phyloP scores from a whole-genome alignment of 73 alveolate species.

The Breviolum minutum region DNA sequence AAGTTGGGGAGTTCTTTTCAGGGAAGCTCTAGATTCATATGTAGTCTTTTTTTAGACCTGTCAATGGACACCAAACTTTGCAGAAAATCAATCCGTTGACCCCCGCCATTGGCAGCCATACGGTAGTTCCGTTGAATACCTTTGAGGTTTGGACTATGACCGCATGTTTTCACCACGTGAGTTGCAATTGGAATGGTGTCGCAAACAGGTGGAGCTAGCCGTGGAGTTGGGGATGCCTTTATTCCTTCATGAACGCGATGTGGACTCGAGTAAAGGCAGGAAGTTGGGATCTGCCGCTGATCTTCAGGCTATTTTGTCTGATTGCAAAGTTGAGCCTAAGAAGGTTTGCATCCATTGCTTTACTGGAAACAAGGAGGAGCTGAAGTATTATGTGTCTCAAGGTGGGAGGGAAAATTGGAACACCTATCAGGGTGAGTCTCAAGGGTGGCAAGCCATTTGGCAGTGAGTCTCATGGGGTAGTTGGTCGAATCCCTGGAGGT shows the following conservation, averaged over 20 bases:
- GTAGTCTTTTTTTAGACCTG: not conserved
- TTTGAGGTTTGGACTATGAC: slow-evolving; percentile 70
- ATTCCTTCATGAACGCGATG: slow-evolving; percentile 93
- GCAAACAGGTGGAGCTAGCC: slow-evolving; percentile 63
- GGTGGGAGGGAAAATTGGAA: not conserved
- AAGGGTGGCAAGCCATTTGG: not conserved
- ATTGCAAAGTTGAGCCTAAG: slow-evolving; percentile 34
- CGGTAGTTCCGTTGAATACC: not conserved
- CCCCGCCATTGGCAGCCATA: not conserved
- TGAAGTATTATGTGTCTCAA: slow-evolving; percentile 8
- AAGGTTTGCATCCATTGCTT: slow-evolving; percentile 87
- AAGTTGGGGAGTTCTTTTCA: not conserved
- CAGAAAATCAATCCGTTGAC: not conserved
- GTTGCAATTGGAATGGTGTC: slow-evolving; percentile 82
- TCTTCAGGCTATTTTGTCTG: slow-evolving; percentile 5
- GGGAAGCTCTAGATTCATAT: not conserved
- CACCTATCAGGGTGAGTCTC: too few relatives aligned
- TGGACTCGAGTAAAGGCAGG: slow-evolving; percentile 48
- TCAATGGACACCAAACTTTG: not conserved
- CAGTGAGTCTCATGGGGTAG: not conserved
- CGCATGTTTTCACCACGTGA: slow-evolving; percentile 78
- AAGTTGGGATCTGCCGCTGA: slow-evolving; percentile 35
- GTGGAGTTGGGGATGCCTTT: slow-evolving; percentile 86
- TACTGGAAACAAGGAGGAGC: slow-evolving; percentile 28
- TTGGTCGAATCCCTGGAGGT: not conserved